Evolutionary conservation across 2,329 filamentous ascomycete genomes (phyloP), one percentile per base, ranked within the genome.

Genomic region (Fusarium pseudograminearum): DNA sequence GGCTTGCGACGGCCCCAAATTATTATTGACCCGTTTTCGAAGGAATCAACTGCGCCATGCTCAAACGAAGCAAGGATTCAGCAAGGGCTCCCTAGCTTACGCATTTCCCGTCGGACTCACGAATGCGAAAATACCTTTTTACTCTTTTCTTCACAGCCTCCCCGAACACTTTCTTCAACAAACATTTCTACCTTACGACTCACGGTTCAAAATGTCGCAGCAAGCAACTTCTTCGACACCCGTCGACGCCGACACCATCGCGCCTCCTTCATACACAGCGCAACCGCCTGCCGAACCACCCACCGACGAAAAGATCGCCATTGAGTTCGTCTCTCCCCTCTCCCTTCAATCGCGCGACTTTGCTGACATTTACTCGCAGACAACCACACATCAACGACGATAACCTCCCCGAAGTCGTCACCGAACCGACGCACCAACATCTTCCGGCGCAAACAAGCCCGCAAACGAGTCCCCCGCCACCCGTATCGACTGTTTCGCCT

Each of bases 351-450:
- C 2, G n/a, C 22, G 20, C 33, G 18, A 38, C 42, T 18, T 18
- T 2, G n/a, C 61, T 54, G 28, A 63, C 36, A n/a, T 28, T 34
- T 15, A 16, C 36, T 3, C 24, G 0, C 14, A 72, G 69, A 18
- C 30, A 66, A 3, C 57, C 12, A 2, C 58, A 33, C 26, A 41
- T 65, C 31, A 59, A 75, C 55, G 71, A 74, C 58, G 58, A 64
- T 4, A 71, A 71, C 48, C 73, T 74, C 53, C 73, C 73, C 61
- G 73, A 74, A 57, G 73, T 75, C 42, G 73, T 74, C 1, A 42
- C 45, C 41, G 58, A 61, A 7, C 22, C 55, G 33, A 42, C 42
- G 22, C 24, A 41, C 24, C 41, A 46, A 9, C 38, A 44, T 20
- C 11, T 16, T 18, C 38, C 11, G 4, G 9, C 52, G 42, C 30